Evolutionary conservation across 108 stramenopile genomes (phyloP).

Genomic region (Cyclotella kingstonii): DNA sequence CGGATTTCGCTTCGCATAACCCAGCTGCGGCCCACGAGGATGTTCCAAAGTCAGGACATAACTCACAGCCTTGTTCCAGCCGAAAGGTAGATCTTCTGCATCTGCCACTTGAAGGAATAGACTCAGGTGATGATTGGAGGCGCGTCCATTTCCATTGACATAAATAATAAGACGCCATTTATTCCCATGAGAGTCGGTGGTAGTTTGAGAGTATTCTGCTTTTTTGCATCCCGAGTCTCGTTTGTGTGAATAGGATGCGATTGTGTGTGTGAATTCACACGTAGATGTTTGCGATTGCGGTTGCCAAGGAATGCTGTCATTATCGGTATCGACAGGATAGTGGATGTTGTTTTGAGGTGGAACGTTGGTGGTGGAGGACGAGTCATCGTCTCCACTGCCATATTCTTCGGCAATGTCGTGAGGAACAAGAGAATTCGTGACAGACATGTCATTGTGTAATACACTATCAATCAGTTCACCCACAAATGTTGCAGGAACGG

Average conservation of each 20-base stretch:
- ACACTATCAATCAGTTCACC: no score
- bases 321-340: neutral
- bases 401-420: no score
- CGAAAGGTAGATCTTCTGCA: slow-evolving; percentile 87
- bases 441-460: no score
- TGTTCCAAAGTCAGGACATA: slow-evolving; percentile 88
- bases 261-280: slow-evolving; percentile 87
- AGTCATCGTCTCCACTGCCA: neutral
- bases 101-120: slow-evolving; percentile 89
- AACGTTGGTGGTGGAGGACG: neutral
- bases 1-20: slow-evolving; percentile 88
- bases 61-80: slow-evolving; percentile 87
- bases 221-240: slow-evolving; percentile 91
- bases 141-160: slow-evolving; percentile 88
- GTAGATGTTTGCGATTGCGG: slow-evolving; percentile 79
- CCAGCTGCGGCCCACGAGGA: slow-evolving; percentile 57
- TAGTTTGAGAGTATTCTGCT: slow-evolving; percentile 81
- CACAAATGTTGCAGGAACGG: no score
- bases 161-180: slow-evolving; percentile 88
- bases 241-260: slow-evolving; percentile 75
- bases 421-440: no score
- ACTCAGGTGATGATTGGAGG: slow-evolving; percentile 83
- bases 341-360: slow-evolving; percentile 2
- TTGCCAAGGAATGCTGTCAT: slow-evolving; percentile 44
- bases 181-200: slow-evolving; percentile 80